Conservation (phyloP, 2,329 filamentous ascomycete genomes). For the Alternaria tenuissima region DNA sequence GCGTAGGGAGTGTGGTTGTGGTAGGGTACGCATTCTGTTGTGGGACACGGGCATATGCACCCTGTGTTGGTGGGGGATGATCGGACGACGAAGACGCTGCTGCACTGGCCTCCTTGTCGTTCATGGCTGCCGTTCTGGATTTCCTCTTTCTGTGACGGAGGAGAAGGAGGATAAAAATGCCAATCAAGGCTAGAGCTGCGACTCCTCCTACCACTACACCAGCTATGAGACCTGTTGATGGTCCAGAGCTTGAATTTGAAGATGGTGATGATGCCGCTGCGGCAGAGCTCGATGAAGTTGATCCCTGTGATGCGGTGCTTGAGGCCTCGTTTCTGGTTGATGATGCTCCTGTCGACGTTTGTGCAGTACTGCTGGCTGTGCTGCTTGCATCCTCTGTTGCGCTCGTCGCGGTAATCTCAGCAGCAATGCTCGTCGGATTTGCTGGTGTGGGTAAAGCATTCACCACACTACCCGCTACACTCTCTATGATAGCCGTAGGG, state of each 20-base stretch:
- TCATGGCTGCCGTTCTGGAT: neutral
- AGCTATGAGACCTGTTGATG: slow-evolving; percentile 19
- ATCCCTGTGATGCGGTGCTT: neutral
- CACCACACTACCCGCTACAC: slow-evolving; percentile 6
- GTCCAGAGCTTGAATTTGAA: slow-evolving; percentile 2
- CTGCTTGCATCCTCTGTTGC: neutral
- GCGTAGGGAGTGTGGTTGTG: neutral
- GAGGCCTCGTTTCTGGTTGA: neutral
- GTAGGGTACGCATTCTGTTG: neutral
- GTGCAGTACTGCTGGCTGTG: neutral
- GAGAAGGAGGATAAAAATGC: slow-evolving; percentile 21
- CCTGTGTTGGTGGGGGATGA: neutral
- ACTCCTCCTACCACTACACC: slow-evolving; percentile 20
- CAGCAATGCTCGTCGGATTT: slow-evolving; percentile 7
- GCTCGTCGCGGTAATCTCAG: neutral
- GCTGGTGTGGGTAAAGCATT: slow-evolving; percentile 2
- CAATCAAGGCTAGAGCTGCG: slow-evolving; percentile 18
- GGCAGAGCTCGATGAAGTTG: slow-evolving; percentile 1
- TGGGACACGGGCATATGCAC: neutral
- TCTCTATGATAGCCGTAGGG: slow-evolving; percentile 8
- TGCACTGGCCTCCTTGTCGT: slow-evolving; percentile 7
- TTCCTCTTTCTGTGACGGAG: slow-evolving; percentile 18
- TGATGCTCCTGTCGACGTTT: neutral
- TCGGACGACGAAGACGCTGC: neutral
- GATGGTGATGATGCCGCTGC: slow-evolving; percentile 1